Evolutionary conservation across 139 green algal species (phyloP).

Genomic region (Chlamydomonas incerta): DNA sequence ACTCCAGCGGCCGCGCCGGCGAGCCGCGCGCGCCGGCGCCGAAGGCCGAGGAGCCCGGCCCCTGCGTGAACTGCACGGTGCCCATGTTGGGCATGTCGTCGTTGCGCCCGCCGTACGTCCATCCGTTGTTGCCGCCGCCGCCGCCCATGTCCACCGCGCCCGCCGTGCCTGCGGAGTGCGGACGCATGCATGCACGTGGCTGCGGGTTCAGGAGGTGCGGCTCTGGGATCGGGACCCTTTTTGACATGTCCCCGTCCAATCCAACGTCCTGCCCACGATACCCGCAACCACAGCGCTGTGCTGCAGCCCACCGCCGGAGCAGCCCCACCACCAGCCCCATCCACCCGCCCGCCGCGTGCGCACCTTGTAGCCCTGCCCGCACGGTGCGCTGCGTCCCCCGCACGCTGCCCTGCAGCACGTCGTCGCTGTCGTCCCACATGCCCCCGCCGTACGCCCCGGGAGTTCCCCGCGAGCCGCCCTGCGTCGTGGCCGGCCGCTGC

Average conservation of each 20-base stretch:
- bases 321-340: too few relatives aligned
- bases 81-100: constrained; percentile 53
- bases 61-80: constrained; percentile 33
- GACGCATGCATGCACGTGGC: too few relatives aligned
- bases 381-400: not conserved
- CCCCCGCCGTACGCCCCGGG: not conserved
- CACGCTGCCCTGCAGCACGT: constrained; percentile 35
- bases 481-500: not conserved
- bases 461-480: not conserved
- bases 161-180: not conserved
- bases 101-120: not conserved
- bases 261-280: too few relatives aligned
- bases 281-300: too few relatives aligned
- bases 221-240: too few relatives aligned
- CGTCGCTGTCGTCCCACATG: constrained; percentile 15
- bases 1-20: not conserved
- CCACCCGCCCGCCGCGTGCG: not conserved
- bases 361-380: constrained; percentile 17
- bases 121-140: not conserved
- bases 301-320: too few relatives aligned
- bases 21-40: not conserved
- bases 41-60: not conserved
- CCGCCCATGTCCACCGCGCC: not conserved
- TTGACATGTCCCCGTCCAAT: too few relatives aligned
- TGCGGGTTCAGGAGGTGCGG: too few relatives aligned